Base-by-base conservation (phyloP, 352 stramenopile genomes). In the Stephanocyclus meneghinianus region DNA sequence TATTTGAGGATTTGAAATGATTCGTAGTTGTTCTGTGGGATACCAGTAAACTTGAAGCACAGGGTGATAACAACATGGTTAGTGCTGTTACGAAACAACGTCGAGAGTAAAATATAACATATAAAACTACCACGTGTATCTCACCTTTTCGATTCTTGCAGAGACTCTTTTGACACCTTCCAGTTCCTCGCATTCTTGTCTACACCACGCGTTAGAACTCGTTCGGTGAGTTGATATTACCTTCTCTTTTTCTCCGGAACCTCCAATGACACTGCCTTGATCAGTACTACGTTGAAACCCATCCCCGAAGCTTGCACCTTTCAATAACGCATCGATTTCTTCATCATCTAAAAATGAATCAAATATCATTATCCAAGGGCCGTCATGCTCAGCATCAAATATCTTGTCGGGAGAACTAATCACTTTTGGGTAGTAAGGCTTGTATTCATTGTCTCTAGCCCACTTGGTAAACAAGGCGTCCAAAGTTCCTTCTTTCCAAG, bases 321-420 rank as follows among this genome's bases (percentile, higher is more conserved):
- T 65, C 57, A 94, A 84, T 4, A 95, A 59, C 18, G 48, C 21
- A n/a, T 91, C 50, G 61, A 81, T 79, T 75, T 95, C 91, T 45
- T 84, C 65, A 48, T 90, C 82, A 45, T 74, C 74, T n/a, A 91
- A 44, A 76, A 95, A 93, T 50, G 94, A 83, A 47, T 95, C 85
- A 53, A 95, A 87, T 11, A 84, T 85, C 30, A 95, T 74, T 13
- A 95, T 73, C 87, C 89, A 95, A 30, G 91, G 91, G 29, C 83
- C 80, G 45, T 81, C 66, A 45, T 76, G 57, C 30, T 83, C 55
- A 6, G 55, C 65, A 66, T 29, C 47, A 47, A 74, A n/a, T 15
- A 62, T 30, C 16, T 74, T 61, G 10, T 42, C 53, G 0, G 71
- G 82, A 60, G 61, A 57, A 60, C 56, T 78, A 60, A 84, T 71